These are phyloP conservation scores for Novymonas esmeraldas DNA, from an alignment of 208 protist species.

Conservation along the genomic window DNA sequence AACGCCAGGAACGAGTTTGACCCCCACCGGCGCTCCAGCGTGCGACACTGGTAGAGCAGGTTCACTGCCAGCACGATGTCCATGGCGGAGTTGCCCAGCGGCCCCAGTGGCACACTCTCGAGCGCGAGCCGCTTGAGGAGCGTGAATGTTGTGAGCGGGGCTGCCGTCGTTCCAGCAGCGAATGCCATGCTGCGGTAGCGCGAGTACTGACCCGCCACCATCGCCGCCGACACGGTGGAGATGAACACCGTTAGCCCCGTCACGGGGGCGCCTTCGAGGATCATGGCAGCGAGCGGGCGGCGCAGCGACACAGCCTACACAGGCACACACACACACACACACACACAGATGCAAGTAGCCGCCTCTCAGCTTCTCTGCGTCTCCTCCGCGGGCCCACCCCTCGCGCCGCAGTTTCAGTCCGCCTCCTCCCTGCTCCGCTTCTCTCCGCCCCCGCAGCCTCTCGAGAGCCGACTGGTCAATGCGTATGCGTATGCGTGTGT, in stretches of 20 bases:
- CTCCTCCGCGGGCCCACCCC: too few relatives aligned
- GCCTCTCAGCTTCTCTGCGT: too few relatives aligned
- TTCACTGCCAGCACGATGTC: slow-evolving; percentile 37
- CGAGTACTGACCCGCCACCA: slow-evolving; percentile 40
- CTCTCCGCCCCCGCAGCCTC: too few relatives aligned
- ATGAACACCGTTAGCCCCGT: slow-evolving; percentile 59
- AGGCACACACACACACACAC: neutral
- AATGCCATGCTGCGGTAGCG: slow-evolving; percentile 21
- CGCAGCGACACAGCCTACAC: too few relatives aligned
- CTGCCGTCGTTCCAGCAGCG: slow-evolving; percentile 4
- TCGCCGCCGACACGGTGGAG: slow-evolving; percentile 34
- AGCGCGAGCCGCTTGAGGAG: slow-evolving; percentile 39
- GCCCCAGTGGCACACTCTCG: slow-evolving; percentile 50
- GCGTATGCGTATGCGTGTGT: too few relatives aligned
- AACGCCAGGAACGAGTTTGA: slow-evolving; percentile 58
- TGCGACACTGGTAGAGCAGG: slow-evolving; percentile 55
- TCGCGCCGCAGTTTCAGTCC: too few relatives aligned
- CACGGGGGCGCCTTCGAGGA: slow-evolving; percentile 61
- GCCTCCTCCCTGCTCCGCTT: too few relatives aligned
- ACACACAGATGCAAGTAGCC: too few relatives aligned
- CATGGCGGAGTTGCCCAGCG: slow-evolving; percentile 44
- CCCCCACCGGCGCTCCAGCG: slow-evolving; percentile 73
- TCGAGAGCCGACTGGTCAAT: too few relatives aligned
- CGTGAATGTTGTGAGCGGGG: slow-evolving; percentile 3
- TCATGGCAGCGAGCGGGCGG: slow-evolving; percentile 41